phyloP scores from a whole-genome alignment of 192 early-diverging fungal genomes.

The Entrophospora sp. region DNA sequence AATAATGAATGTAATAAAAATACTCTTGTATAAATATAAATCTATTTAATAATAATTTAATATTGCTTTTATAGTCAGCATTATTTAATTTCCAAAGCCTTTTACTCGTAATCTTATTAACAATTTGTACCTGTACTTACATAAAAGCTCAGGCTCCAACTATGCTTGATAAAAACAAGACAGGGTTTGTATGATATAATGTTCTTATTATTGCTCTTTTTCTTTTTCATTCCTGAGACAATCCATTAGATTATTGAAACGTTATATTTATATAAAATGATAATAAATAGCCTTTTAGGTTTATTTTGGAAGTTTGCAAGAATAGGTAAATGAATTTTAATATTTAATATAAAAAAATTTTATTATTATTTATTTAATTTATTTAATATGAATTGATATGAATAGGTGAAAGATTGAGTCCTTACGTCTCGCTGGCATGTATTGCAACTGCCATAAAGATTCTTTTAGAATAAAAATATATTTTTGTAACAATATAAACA shows the following conservation, averaged over 20 bases:
- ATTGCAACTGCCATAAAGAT: conserved; percentile 76
- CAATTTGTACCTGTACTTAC: conserved; percentile 97
- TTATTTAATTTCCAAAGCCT: conserved; percentile 95
- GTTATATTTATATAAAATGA: background rate
- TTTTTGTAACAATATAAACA: too few relatives aligned
- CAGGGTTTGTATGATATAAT: too few relatives aligned
- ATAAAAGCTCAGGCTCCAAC: conserved; percentile 81
- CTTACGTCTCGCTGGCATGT: conserved; percentile 89
- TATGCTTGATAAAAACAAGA: conserved; percentile 81
- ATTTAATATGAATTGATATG: too few relatives aligned
- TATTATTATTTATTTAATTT: too few relatives aligned
- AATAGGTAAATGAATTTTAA: conserved; percentile 57
- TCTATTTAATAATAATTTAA: too few relatives aligned
- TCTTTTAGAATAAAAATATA: conserved; percentile 22
- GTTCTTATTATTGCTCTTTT: too few relatives aligned
- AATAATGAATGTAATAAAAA: too few relatives aligned
- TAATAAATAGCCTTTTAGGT: conserved; percentile 54
- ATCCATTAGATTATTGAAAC: too few relatives aligned
- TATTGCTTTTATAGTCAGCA: conserved; percentile 89
- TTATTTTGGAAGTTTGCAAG: conserved; percentile 93
- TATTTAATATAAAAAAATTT: too few relatives aligned
- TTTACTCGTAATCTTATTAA: conserved; percentile 79
- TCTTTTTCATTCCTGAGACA: too few relatives aligned
- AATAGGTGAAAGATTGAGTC: conserved; percentile 59
- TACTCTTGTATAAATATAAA: too few relatives aligned